Conservation (phyloP, 441 rosid genomes). For the Biscutella laevigata region DNA sequence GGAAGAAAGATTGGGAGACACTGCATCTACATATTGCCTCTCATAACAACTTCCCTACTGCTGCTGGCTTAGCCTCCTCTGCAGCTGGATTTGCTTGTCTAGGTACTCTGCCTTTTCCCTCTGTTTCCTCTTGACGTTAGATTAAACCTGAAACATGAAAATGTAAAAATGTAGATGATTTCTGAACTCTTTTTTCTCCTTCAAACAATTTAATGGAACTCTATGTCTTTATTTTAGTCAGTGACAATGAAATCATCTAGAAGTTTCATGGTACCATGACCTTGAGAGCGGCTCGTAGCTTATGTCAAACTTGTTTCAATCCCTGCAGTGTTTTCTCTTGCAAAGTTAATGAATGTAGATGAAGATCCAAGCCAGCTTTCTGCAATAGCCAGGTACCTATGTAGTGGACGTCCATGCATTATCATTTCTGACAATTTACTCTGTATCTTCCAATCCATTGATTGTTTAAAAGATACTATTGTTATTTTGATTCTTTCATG, state of each 20-base stretch:
- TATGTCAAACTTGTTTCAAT: no score
- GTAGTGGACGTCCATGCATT: no score
- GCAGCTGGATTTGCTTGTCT: slow-evolving; percentile 92
- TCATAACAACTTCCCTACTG: slow-evolving; percentile 78
- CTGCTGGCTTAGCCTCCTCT: slow-evolving; percentile 93
- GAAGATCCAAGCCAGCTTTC: slow-evolving; percentile 82
- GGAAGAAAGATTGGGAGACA: slow-evolving; percentile 71
- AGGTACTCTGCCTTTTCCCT: slow-evolving; percentile 30
- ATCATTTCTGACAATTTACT: no score
- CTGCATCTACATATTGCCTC: slow-evolving; percentile 77
- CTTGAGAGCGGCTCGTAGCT: no score
- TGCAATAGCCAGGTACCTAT: slow-evolving; percentile 90
- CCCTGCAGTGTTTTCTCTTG: slow-evolving; percentile 77
- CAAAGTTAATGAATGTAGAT: slow-evolving; percentile 73
- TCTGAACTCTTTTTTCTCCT: background rate
- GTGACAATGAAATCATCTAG: no score
- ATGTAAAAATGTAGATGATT: no score
- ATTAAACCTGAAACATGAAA: background rate
- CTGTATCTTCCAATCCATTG: no score
- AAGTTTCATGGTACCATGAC: no score
- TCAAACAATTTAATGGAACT: no score
- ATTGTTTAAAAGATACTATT: no score
- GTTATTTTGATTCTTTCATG: no score
- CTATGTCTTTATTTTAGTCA: no score
- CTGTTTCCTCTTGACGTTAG: background rate